Conservation (phyloP, 1,139 yeast species). For the Debaryomyces subglobosus region DNA sequence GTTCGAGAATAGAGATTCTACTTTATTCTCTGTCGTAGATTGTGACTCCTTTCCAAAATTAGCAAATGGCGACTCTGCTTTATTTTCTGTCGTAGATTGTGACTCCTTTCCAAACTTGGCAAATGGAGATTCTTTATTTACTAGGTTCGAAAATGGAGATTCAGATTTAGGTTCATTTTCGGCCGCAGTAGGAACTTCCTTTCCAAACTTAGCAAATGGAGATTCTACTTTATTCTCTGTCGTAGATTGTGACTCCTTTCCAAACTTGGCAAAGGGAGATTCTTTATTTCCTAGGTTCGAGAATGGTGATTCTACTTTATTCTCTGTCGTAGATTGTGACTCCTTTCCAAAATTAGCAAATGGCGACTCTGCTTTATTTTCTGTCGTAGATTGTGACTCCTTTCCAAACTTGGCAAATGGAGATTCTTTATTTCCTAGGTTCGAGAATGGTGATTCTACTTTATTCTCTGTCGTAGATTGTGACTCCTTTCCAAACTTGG, state of each 20-base stretch:
- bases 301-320: conserved; percentile 11
- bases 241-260: neutral
- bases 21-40: neutral
- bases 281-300: conserved; percentile 5
- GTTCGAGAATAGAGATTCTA: conserved; percentile 9
- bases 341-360: neutral
- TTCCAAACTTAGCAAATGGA: conserved; percentile 7
- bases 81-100: neutral
- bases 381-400: neutral
- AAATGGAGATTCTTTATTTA: conserved; percentile 9
- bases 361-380: neutral
- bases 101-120: conserved; percentile 1
- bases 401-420: conserved; percentile 6
- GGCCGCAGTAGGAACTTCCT: conserved; percentile 4
- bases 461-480: neutral
- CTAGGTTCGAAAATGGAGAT: conserved; percentile 12
- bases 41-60: neutral
- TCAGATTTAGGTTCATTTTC: conserved; percentile 3
- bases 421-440: no score
- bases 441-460: conserved; percentile 12
- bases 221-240: conserved; percentile 2
- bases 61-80: conserved; percentile 10
- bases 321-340: neutral
- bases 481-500: neutral
- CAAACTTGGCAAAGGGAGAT: neutral